Conservation (phyloP, 1,284 basidiomycete genomes). For the Apiotrichum gracile region DNA sequence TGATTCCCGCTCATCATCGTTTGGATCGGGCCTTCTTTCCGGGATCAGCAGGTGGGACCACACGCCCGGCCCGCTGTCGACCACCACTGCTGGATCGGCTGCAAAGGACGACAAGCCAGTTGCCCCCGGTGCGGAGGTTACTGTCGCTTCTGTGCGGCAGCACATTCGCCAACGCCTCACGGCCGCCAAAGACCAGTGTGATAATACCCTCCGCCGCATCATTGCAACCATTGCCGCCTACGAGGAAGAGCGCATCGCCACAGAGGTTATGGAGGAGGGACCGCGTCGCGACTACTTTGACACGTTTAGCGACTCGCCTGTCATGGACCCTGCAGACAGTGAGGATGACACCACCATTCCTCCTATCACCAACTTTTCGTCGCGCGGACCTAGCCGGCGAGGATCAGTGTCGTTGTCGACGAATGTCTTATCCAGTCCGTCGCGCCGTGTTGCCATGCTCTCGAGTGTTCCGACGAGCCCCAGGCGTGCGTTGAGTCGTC, state of each 20-base stretch:
- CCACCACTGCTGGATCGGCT: background rate
- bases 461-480: slow-evolving; percentile 28
- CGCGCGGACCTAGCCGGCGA: slow-evolving; percentile 34
- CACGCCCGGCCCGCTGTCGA: slow-evolving; percentile 36
- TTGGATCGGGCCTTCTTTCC: slow-evolving; percentile 30
- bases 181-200: slow-evolving; percentile 90
- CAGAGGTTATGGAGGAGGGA: slow-evolving; percentile 20
- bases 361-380: slow-evolving; percentile 16
- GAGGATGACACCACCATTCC: slow-evolving; percentile 26
- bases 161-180: slow-evolving; percentile 90
- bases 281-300: slow-evolving; percentile 41
- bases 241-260: slow-evolving; percentile 69
- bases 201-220: slow-evolving; percentile 87
- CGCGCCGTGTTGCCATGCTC: slow-evolving; percentile 23
- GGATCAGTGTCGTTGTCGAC: slow-evolving; percentile 33
- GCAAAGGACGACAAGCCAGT: slow-evolving; percentile 21
- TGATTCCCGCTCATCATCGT: slow-evolving; percentile 29
- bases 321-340: slow-evolving; percentile 35
- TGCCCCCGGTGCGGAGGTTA: slow-evolving; percentile 38
- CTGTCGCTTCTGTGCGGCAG: slow-evolving; percentile 69
- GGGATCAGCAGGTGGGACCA: slow-evolving; percentile 40
- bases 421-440: slow-evolving; percentile 26
- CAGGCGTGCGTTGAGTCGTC: slow-evolving; percentile 23
- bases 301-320: slow-evolving; percentile 35
- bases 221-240: slow-evolving; percentile 87